Base-by-base conservation (phyloP, 768 basidiomycete species). In the Lentinula raphanica region DNA sequence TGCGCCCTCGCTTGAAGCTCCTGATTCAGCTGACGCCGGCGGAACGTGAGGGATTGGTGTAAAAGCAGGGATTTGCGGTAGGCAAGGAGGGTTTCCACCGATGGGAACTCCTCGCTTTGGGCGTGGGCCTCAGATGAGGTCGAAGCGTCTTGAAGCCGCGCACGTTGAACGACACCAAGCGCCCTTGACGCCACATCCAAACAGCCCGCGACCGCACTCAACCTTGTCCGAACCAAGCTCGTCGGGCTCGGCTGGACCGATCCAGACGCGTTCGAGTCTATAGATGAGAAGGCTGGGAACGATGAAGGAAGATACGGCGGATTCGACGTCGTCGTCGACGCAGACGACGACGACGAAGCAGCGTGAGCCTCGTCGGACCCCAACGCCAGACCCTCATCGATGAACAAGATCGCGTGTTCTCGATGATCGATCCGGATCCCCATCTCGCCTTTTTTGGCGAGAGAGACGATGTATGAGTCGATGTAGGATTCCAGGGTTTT, bases 221-320 rank as follows among this genome's bases (percentile, higher is more conserved):
- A 79, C 19, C 92, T 85, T 8, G 87, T 90, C 44, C 86, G 82
- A 11, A 94, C 84, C 38, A 92, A 78, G 38, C 89, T 85, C 2
- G 86, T 76, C 19, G 85, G 80, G 0, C 86, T 83, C 0, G 87
- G 86, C 70, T 94, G 92, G 54, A 92, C 76, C 3, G 78, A 32
- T 35, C 21, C 21, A n/a, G 6, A 50, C 12, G 31, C 49, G 7
- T 28, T 68, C 45, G 67, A 67, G 58, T 80, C 74, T 39, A 60
- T 66, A 11, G 67, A 71, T 94, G 89, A 3, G 94, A 93, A 61
- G 98, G 86, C 17, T 97, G 81, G 44, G 96, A 95, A 57, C 90
- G 90, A 63, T 92, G 87, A 59, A 98, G 83, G 58, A 94, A 94
- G 83, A 72, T 97, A 98, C 1, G 88, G 85, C 0, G 88, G 77